phyloP scores from a whole-genome alignment of 306 rosid genomes.

The Quercus bicolor region DNA sequence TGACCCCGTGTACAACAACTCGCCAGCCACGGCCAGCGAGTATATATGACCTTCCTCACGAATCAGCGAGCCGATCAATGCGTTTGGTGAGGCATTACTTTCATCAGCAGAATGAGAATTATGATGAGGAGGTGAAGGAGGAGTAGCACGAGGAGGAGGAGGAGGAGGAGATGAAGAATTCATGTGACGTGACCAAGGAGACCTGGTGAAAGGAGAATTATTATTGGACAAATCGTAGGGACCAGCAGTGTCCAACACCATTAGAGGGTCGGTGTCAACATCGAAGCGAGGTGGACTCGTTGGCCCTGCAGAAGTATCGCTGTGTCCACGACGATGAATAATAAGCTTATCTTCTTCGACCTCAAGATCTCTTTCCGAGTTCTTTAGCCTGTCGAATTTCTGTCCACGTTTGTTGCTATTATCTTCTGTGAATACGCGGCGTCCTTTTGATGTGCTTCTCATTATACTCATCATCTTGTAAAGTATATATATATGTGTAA shows the following conservation, averaged over 20 bases:
- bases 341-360: conserved; percentile 21
- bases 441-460: conserved; percentile 43
- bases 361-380: not conserved
- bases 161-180: not conserved
- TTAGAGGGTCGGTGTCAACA: conserved; percentile 19
- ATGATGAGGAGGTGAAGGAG: not conserved
- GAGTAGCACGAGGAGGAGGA: not conserved
- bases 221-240: conserved; percentile 13
- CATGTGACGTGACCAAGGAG: conserved; percentile 80
- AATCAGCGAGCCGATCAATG: conserved; percentile 68
- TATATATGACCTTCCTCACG: conserved; percentile 93
- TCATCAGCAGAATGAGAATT: not conserved
- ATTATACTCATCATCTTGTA: not conserved
- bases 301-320: not conserved
- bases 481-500: not conserved
- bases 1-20: conserved; percentile 72
- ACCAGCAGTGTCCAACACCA: conserved; percentile 10
- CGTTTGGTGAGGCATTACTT: conserved; percentile 10
- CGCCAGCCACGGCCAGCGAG: conserved; percentile 71
- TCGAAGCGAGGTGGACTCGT: not conserved
- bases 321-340: not conserved
- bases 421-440: conserved; percentile 37
- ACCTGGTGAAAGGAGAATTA: conserved; percentile 53
- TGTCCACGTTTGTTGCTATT: conserved; percentile 19
- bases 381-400: conserved; percentile 35